phyloP scores from a whole-genome alignment of 192 early-diverging fungal genomes.

The Backusella tuberculispora region DNA sequence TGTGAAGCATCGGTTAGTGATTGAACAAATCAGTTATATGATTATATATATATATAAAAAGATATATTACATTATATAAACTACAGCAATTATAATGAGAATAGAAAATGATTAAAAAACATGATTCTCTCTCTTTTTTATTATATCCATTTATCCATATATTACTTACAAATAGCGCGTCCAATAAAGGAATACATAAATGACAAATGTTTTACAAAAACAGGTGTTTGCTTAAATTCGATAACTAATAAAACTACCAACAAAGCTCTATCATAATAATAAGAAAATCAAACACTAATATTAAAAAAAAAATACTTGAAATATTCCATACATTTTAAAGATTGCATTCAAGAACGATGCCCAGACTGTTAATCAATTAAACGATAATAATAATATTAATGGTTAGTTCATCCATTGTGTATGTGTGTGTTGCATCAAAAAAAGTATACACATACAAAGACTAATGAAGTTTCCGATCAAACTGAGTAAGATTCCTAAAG shows the following conservation, averaged over 20 bases:
- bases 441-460: neutral
- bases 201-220: neutral
- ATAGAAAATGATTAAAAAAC: neutral
- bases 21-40: constrained; percentile 1
- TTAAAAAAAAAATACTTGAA: neutral
- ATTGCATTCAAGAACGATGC: neutral
- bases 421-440: neutral
- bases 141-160: neutral
- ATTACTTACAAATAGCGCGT: constrained; percentile 11
- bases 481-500: constrained; percentile 4
- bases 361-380: neutral
- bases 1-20: neutral
- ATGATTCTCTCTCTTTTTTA: neutral
- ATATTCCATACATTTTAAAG: neutral
- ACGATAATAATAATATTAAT: neutral
- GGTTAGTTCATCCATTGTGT: no score
- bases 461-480: constrained; percentile 16
- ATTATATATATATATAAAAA: neutral
- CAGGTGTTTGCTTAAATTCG: constrained; percentile 10
- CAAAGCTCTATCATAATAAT: neutral
- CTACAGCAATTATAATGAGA: neutral
- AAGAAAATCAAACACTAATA: neutral
- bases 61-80: constrained; percentile 18
- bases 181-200: constrained; percentile 21
- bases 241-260: neutral